Conservation (phyloP, 129 eudicot species). For the Flaveria ramosissima region DNA sequence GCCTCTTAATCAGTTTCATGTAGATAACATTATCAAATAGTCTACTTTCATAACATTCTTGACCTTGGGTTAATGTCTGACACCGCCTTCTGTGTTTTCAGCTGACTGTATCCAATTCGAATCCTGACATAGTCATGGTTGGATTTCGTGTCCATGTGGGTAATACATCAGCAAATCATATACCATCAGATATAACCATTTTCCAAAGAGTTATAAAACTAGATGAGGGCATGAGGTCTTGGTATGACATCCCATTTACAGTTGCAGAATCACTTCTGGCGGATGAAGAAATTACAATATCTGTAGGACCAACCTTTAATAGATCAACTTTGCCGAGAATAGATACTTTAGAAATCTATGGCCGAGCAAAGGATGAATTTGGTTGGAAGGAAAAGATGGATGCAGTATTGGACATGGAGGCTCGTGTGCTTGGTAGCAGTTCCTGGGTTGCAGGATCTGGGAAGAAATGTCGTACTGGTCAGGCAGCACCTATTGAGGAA, state of each 20-base stretch:
- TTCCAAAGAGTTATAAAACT: constrained; percentile 88
- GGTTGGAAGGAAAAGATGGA: constrained; percentile 99
- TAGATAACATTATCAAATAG: background rate
- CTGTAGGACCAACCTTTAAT: constrained; percentile 75
- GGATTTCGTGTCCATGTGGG: constrained; percentile 96
- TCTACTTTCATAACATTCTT: background rate
- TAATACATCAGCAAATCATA: constrained; percentile 86
- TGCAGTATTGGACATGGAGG: constrained; percentile 92
- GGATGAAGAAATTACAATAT: constrained; percentile 82
- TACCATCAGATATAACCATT: constrained; percentile 91
- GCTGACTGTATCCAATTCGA: constrained; percentile 82
- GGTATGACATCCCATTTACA: constrained; percentile 98
- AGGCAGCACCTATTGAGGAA: constrained; percentile 77
- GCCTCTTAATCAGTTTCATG: background rate
- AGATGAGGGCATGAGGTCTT: constrained; percentile 96
- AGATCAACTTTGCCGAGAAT: constrained; percentile 82
- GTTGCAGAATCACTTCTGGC: constrained; percentile 98
- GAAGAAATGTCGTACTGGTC: constrained; percentile 56
- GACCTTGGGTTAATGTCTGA: constrained; percentile 10
- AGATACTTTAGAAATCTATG: constrained; percentile 89
- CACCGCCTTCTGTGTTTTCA: constrained; percentile 35
- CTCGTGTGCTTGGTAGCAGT: constrained; percentile 77
- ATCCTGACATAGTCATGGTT: constrained; percentile 98
- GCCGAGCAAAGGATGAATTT: constrained; percentile 96
- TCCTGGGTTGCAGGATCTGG: constrained; percentile 75